phyloP scores from a whole-genome alignment of 495 filamentous ascomycete genomes.

The Penicillium nucicola region DNA sequence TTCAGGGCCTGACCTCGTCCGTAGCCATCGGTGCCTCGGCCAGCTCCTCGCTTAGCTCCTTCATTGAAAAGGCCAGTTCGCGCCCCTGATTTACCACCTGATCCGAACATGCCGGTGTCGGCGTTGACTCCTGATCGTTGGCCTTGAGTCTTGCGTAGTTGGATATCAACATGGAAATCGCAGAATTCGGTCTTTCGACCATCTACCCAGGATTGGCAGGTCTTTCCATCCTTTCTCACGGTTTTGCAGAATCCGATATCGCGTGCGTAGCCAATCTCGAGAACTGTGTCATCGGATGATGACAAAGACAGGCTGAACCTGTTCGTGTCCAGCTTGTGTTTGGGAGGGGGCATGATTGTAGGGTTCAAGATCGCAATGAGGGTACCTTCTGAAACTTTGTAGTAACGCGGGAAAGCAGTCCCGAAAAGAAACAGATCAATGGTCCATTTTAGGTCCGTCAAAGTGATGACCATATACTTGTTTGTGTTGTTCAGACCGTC shows the following conservation, averaged over 20 bases:
- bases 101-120: conserved; percentile 44
- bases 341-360: conserved; percentile 78
- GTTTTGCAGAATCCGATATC: conserved; percentile 89
- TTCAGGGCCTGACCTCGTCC: conserved; percentile 32
- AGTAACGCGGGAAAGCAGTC: conserved; percentile 83
- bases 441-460: conserved; percentile 89
- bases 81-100: conserved; percentile 40
- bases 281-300: conserved; percentile 78
- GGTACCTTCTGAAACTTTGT: conserved; percentile 82
- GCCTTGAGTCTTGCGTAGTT: conserved; percentile 66
- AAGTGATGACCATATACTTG: conserved; percentile 87
- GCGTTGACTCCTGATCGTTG: conserved; percentile 79
- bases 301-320: conserved; percentile 80
- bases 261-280: conserved; percentile 81
- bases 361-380: conserved; percentile 94
- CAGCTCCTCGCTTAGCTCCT: conserved; percentile 31
- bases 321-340: conserved; percentile 67
- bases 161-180: conserved; percentile 84
- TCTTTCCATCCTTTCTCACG: conserved; percentile 76
- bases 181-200: conserved; percentile 84
- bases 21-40: conserved; percentile 6
- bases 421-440: conserved; percentile 91
- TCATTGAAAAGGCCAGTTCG: conserved; percentile 46
- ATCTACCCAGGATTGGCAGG: conserved; percentile 84
- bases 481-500: conserved; percentile 55